phyloP scores from a whole-genome alignment of 805 yeast species.

The Clavispora phyllophila region DNA sequence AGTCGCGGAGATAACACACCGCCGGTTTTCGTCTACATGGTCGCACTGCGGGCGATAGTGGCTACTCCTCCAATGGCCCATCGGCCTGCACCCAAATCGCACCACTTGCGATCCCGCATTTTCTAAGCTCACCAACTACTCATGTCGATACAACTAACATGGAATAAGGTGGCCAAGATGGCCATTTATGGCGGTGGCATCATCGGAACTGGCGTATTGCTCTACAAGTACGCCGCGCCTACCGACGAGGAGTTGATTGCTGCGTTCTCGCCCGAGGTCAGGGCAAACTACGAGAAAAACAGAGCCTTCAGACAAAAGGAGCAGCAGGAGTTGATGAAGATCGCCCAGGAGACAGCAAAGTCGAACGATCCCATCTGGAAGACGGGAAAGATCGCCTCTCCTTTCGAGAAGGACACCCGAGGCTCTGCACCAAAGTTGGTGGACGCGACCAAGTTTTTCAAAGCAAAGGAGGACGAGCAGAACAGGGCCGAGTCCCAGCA shows the following conservation, averaged over 20 bases:
- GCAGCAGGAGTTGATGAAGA: slow-evolving; percentile 64
- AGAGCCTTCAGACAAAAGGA: slow-evolving; percentile 58
- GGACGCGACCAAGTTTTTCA: slow-evolving; percentile 44
- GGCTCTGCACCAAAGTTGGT: slow-evolving; percentile 31
- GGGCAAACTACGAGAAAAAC: slow-evolving; percentile 67
- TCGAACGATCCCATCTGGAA: slow-evolving; percentile 81
- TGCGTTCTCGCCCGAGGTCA: slow-evolving; percentile 74
- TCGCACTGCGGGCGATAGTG: no score
- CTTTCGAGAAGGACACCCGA: slow-evolving; percentile 53
- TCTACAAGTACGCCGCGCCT: slow-evolving; percentile 74
- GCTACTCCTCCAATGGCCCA: no score
- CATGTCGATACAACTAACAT: neutral
- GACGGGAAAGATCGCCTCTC: slow-evolving; percentile 64
- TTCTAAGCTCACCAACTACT: neutral
- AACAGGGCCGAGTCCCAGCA: slow-evolving; percentile 29
- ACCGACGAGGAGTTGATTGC: slow-evolving; percentile 76
- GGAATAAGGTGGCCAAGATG: slow-evolving; percentile 1
- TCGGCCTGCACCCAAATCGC: neutral
- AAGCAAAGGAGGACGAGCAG: slow-evolving; percentile 38
- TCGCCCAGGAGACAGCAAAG: slow-evolving; percentile 56
- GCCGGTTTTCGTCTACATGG: no score
- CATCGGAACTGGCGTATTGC: slow-evolving; percentile 65
- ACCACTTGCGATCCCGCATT: neutral
- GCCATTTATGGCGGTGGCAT: slow-evolving; percentile 31
- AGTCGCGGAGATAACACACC: no score